Evolutionary conservation across 1,139 yeast species (phyloP), one percentile per base, ranked within the genome.

Genomic region (Saccharomyces pastorianus): DNA sequence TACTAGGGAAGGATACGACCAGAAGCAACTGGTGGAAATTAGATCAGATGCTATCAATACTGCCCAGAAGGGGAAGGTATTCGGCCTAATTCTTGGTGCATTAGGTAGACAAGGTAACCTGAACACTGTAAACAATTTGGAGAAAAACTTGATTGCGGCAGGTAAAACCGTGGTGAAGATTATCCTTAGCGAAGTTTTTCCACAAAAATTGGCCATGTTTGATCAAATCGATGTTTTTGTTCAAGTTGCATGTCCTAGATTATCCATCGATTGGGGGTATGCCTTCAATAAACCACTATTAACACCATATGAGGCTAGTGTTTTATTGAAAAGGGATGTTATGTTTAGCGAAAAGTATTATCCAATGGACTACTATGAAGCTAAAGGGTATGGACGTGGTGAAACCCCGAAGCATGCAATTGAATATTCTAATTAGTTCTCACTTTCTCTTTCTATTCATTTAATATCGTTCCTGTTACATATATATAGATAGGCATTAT

Each of bases 241-340:
- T 17, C 99, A 93, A 70, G 96, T 93, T 4, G 99, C 99, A 0
- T 93, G 99, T 68, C 99, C 99, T 0, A 76, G 99, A 62, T 75
- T 93, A 52, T 88, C 96, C 2, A 93, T 93, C 48, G 99, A 93
- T 69, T 93, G 99, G 99, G 99, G 99, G 1, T 93, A 95, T 68
- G 99, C 99, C 0, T 93, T 93, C 67, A 83, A 84, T 56, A 87
- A 87, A 66, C 99, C 99, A 0, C 74, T 93, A 48, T 73, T 93
- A 55, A 91, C 99, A 0, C 99, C 99, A 0, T 93, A 95, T 68
- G 99, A 93, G 66, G 91, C 97, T 0, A 90, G 88, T 90, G 96
- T 91, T 4, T 80, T 90, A 77, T 71, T 93, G 63, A 85, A 81
- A 8, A 77, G 83, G 53, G 96, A 90, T 64, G 73, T 75, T 46